Base-by-base conservation (phyloP, 116 monocot genomes). In the Trichopus zeylanicus region DNA sequence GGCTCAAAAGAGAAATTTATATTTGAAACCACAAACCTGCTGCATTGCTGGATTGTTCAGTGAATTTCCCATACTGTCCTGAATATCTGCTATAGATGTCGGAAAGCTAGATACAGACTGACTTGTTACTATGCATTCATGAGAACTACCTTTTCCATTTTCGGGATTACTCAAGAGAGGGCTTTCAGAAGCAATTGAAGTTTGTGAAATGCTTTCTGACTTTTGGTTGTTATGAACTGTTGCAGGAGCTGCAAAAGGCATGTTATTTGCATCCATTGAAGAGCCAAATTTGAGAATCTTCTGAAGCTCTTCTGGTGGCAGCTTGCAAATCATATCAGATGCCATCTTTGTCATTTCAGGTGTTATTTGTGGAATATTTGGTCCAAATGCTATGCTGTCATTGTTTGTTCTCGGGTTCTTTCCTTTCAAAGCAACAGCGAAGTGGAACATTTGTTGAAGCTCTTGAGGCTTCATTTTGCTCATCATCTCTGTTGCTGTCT, bases 31-130 rank as follows among this genome's bases (percentile, higher is more conserved):
- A 6, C 42, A 48, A 68, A 93, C 97, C 91, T 97, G 76, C 47
- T 70, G 79, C 97, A 82, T 97, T 18, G 87, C 91, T 26, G 97
- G 91, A 68, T 97, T 87, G 63, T 75, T 97, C 81, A 87, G 79
- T 59, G 87, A 67, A 73, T 77, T 91, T 63, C 70, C 79, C 73
- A 91, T 57, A 48, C 47, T 73, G 30, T 89, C 83, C 64, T 89
- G 90, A 59, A 95, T 65, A 73, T 78, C 83, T 68, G 65, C 31
- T 31, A 76, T 65, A 46, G 88, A 77, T 49, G 39, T 48, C 26
- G 78, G 54, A 65, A 18, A n/a, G 39, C 56, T 63, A 7, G 82
- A 67, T 63, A 83, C 70, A 27, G 80, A 69, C 22, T 62, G 54
- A 46, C 64, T 67, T 48, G 31, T 55, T 53, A 31, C 53, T 23